These are phyloP conservation scores for Pelargonium australe DNA, from an alignment of 441 rosid genomes.

Conservation along the genomic window DNA sequence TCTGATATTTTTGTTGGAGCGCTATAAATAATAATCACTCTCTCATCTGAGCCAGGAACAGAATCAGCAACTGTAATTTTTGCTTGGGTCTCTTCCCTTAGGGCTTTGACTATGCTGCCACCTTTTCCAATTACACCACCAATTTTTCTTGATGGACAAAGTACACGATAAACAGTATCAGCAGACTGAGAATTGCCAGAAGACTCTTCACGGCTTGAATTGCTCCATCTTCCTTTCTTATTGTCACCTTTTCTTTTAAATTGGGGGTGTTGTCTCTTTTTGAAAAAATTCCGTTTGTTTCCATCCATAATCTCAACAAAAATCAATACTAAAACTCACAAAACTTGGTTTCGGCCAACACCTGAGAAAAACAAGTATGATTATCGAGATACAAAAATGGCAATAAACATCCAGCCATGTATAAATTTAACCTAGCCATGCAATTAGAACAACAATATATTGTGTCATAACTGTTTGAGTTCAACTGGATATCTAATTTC, in stretches of 20 bases:
- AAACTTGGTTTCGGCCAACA: neutral
- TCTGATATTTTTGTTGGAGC: slow-evolving; percentile 27
- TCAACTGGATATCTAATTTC: slow-evolving; percentile 1
- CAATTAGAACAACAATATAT: neutral
- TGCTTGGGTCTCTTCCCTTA: slow-evolving; percentile 50
- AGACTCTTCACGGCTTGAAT: slow-evolving; percentile 30
- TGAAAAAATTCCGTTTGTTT: slow-evolving; percentile 33
- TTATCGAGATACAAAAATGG: slow-evolving; percentile 11
- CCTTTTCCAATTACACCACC: slow-evolving; percentile 61
- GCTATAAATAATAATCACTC: slow-evolving; percentile 50
- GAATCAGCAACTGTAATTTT: slow-evolving; percentile 50
- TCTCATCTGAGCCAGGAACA: slow-evolving; percentile 57
- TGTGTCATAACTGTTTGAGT: neutral
- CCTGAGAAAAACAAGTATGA: slow-evolving; percentile 5
- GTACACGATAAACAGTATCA: slow-evolving; percentile 50
- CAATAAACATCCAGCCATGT: neutral
- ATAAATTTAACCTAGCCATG: neutral
- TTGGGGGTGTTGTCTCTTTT: slow-evolving; percentile 25
- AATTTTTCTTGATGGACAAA: slow-evolving; percentile 56
- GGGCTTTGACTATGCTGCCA: slow-evolving; percentile 41
- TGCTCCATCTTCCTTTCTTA: slow-evolving; percentile 36
- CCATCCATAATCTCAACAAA: slow-evolving; percentile 31
- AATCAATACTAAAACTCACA: neutral
- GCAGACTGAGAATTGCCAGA: slow-evolving; percentile 28
- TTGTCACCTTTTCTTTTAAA: slow-evolving; percentile 40